Evolutionary conservation across 2,329 filamentous ascomycete species (phyloP), one percentile per base, ranked within the genome.

Genomic region (Lojkania enalia): DNA sequence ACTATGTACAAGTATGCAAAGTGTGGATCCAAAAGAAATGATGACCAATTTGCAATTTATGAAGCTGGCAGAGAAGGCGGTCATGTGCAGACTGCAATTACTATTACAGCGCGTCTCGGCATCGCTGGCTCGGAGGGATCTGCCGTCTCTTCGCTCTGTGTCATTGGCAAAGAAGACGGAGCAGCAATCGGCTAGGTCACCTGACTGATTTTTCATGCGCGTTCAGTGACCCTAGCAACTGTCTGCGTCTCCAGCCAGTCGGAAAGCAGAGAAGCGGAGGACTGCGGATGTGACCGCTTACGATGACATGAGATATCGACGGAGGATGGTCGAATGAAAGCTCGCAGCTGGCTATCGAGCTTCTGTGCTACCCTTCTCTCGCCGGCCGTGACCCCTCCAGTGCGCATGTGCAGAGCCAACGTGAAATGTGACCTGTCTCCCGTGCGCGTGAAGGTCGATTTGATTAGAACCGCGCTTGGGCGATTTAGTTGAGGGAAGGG

Each of bases 121-220:
- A n/a, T n/a, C 23, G 23, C 7, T 27, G 7, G 23, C 23, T 27
- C 23, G n/a, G 23, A n/a, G n/a, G 23, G 23, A 7, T 27, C n/a
- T n/a, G 23, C 23, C 23, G 23, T 7, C 23, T 27, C 23, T 27
- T 27, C n/a, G 23, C 23, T 27, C n/a, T 27, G 23, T 7, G 7
- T 7, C 7, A 27, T 27, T 7, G 23, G n/a, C n/a, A 27, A 7
- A 9, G 7, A 6, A 16, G 9, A 6, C 30, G 7, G 14, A 12
- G 30, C 30, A 9, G 30, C 16, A 16, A 9, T 33, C 30, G 30
- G 30, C 30, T 33, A 32, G 41, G 49, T 60, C 59, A 67, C 60
- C 58, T 65, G 64, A 67, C 44, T 44, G 45, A 39, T 31, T 38
- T 42, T 56, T 49, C 48, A 63, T 66, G 64, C 64, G 55, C 42